Evolutionary conservation across 2,329 filamentous ascomycete genomes (phyloP), one percentile per base, ranked within the genome.

Genomic region (Trichoderma simmonsii): DNA sequence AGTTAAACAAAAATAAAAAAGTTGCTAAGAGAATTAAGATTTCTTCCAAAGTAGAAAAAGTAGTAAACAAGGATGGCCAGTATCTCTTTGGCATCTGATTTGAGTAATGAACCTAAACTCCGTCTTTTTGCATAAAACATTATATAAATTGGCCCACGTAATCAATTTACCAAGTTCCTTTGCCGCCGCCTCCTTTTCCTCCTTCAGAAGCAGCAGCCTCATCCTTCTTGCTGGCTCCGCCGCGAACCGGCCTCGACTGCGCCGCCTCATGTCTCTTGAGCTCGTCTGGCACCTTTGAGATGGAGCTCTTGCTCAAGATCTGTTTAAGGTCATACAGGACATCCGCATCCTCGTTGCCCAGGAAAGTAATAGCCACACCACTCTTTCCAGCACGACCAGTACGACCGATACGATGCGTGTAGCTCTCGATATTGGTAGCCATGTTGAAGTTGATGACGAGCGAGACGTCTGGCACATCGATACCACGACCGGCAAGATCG

Each of bases 371-470:
- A 3, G 96, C 93, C 65, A 97, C 91, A 91, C 96, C 96, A 76
- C 89, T 95, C 89, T 98, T 98, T 74, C 96, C 96, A 2, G 96
- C 96, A 90, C 96, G 92, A 86, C 96, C 96, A 1, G 96, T 99
- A 84, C 96, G 92, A 82, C 96, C 96, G 78, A 99, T 92, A 84
- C 96, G 91, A 86, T 99, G 96, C 3, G 95, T 98, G 81, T 99
- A 99, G 79, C 90, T 92, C 84, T 99, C 96, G 76, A 99, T 98
- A 76, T 87, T 94, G 14, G 85, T 90, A 0, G 96, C 92, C 96
- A 99, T 98, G 86, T 98, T 99, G 89, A 98, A 99, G 85, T 99
- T 99, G 80, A 99, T 88, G 71, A 99, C 96, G 73, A 99, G 88
- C 74, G 90, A 93, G 54, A 99, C 96, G 79, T 98, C 96, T 0